These are phyloP conservation scores for Aspergillus spinulosporus DNA, from an alignment of 2,329 filamentous ascomycete species.

Conservation along the genomic window DNA sequence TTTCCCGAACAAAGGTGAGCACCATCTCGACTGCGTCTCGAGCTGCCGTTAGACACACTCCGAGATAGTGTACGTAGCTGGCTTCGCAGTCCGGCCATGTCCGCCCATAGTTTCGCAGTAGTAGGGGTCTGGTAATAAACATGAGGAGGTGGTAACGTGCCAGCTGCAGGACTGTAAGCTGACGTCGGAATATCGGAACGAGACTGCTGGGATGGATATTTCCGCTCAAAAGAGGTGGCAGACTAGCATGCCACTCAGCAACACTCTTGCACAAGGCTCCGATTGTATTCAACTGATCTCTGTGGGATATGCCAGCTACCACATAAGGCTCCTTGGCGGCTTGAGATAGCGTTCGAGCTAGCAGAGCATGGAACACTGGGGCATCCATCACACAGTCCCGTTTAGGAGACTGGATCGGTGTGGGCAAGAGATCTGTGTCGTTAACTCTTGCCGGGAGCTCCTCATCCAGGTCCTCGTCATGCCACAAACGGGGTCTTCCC, in stretches of 20 bases:
- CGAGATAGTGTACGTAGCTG: constrained; percentile 17
- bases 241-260: constrained; percentile 18
- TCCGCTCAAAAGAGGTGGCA: constrained; percentile 22
- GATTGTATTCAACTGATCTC: constrained; percentile 16
- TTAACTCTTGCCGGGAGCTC: constrained; percentile 45
- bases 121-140: constrained; percentile 23
- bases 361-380: constrained; percentile 22
- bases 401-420: constrained; percentile 3
- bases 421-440: constrained; percentile 21
- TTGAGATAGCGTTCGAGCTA: constrained; percentile 23
- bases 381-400: constrained; percentile 29
- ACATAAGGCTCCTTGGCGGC: constrained; percentile 26
- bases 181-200: constrained; percentile 23
- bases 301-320: constrained; percentile 16
- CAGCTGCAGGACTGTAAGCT: constrained; percentile 25
- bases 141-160: constrained; percentile 25
- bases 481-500: constrained; percentile 38
- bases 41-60: constrained; percentile 20
- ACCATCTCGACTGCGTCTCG: constrained; percentile 23
- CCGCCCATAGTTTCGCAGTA: constrained; percentile 23
- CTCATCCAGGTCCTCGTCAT: constrained; percentile 51
- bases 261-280: constrained; percentile 16
- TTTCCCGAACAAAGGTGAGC: constrained; percentile 23
- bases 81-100: constrained; percentile 22
- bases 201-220: constrained; percentile 25